Percentiles rank a stretch among this genome's conserved stretches.
Conservation (phyloP, 148 eudicot genomes). For the Rhododendron molle region DNA sequence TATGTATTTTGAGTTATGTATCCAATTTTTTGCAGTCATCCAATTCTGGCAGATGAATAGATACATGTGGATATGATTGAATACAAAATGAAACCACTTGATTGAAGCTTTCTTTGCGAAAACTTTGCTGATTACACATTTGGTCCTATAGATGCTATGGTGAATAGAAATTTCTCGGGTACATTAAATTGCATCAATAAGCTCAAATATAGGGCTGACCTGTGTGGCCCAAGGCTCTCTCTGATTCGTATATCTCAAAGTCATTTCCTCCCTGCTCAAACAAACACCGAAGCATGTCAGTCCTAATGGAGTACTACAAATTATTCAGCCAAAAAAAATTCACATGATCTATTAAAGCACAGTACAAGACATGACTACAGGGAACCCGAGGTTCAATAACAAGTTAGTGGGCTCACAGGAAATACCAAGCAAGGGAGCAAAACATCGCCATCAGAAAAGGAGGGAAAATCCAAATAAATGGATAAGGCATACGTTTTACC, state of each 20-base stretch:
- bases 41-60: background rate
- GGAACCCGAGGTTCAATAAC: background rate
- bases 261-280: slow-evolving; percentile 85
- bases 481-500: slow-evolving; percentile 30
- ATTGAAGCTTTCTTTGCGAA: background rate
- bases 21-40: background rate
- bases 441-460: background rate
- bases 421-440: background rate
- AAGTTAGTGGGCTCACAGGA: background rate
- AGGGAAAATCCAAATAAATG: background rate
- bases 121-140: background rate
- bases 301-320: background rate
- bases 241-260: slow-evolving; percentile 79
- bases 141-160: slow-evolving; percentile 2
- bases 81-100: background rate
- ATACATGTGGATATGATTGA: background rate
- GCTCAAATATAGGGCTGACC: slow-evolving; percentile 41
- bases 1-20: background rate
- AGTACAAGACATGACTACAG: background rate
- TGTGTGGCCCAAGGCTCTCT: slow-evolving; percentile 76
- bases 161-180: background rate
- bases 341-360: background rate
- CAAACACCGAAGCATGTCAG: background rate
- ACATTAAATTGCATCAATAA: background rate
- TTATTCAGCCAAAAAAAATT: background rate